A percentile compares a stretch with the other conserved stretches of the same genome.
phyloP scores from a whole-genome alignment of 768 basidiomycete genomes.

The Tricholoma matsutake region DNA sequence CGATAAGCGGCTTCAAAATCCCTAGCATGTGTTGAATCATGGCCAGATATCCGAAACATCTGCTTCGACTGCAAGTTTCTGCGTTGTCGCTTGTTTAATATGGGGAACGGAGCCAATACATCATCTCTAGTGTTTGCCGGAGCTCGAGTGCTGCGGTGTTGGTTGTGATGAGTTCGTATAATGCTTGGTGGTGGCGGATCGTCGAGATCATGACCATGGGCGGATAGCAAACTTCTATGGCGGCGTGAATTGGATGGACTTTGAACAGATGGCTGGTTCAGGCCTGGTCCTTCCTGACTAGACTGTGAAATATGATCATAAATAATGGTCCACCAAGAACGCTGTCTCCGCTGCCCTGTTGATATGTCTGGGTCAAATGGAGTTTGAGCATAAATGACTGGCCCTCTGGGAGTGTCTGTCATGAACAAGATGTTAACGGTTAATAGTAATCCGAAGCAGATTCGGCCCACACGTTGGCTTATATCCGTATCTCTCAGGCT shows the following conservation, averaged over 20 bases:
- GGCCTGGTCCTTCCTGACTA: constrained; percentile 26
- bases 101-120: constrained; percentile 16
- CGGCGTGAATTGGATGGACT: neutral
- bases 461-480: constrained; percentile 30
- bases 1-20: neutral
- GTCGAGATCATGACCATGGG: constrained; percentile 28
- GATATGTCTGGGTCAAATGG: constrained; percentile 10
- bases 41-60: neutral
- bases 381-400: constrained; percentile 4
- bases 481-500: constrained; percentile 49
- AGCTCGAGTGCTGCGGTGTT: constrained; percentile 5
- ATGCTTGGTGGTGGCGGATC: constrained; percentile 39
- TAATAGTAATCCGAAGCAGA: neutral
- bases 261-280: neutral
- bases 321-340: constrained; percentile 57
- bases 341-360: constrained; percentile 26
- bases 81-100: constrained; percentile 9
- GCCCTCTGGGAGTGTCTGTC: constrained; percentile 1
- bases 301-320: constrained; percentile 33
- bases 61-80: constrained; percentile 5
- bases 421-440: neutral
- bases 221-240: constrained; percentile 16
- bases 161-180: constrained; percentile 17
- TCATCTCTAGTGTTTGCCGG: constrained; percentile 3
- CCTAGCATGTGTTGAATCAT: neutral